Evolutionary conservation across 805 yeast species (phyloP).

Genomic region (Jamesozyma rosinii): DNA sequence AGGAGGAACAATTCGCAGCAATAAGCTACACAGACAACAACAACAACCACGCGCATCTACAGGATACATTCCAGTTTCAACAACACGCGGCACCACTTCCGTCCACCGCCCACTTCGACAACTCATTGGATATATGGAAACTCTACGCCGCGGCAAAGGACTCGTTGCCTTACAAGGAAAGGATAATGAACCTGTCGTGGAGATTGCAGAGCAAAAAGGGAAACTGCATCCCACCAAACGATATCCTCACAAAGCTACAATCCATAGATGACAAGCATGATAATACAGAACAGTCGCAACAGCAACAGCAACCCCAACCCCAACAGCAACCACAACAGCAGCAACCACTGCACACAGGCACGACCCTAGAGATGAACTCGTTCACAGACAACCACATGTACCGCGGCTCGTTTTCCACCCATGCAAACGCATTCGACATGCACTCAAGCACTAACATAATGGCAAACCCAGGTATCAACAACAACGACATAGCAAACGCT

Average conservation of each 20-base stretch:
- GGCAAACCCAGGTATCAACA: neutral
- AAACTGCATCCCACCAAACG: too few relatives aligned
- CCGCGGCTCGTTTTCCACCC: slow-evolving; percentile 2
- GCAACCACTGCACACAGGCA: neutral
- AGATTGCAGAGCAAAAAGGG: slow-evolving; percentile 28
- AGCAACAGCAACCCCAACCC: neutral
- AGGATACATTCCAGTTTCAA: neutral
- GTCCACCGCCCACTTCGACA: neutral
- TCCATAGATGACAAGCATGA: slow-evolving; percentile 1
- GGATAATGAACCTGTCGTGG: slow-evolving; percentile 86
- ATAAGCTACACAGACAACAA: neutral
- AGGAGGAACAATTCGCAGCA: neutral
- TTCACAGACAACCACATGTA: neutral
- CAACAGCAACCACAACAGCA: neutral
- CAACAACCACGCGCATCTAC: neutral
- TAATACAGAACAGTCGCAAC: neutral
- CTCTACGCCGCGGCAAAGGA: slow-evolving; percentile 73
- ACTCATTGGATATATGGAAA: slow-evolving; percentile 45
- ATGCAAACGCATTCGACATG: neutral
- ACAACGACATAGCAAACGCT: too few relatives aligned
- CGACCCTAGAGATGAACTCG: neutral
- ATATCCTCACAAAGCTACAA: too few relatives aligned
- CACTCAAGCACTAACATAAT: neutral
- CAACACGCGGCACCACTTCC: too few relatives aligned
- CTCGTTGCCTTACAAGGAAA: slow-evolving; percentile 58